Conservation (phyloP, 768 basidiomycete genomes). For the Aureoboletus auriporus region DNA sequence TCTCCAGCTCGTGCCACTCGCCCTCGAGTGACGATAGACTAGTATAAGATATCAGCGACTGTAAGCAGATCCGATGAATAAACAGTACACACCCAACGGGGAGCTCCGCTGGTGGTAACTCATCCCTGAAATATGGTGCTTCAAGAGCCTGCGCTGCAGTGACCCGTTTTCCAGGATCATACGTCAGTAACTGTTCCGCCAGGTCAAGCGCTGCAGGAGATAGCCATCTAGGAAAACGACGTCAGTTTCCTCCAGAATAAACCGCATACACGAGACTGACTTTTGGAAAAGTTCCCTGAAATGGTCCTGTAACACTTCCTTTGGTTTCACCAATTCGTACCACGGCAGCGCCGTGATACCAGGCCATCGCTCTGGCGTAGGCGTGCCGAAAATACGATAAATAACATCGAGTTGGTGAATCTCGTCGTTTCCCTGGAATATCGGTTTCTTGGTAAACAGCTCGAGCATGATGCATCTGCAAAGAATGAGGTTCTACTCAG, state of each 20-base stretch:
- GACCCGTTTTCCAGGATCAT: constrained; percentile 73
- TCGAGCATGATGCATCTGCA: constrained; percentile 97
- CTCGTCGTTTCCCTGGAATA: constrained; percentile 98
- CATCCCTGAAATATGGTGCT: constrained; percentile 78
- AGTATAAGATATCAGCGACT: constrained; percentile 2
- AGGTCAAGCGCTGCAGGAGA: constrained; percentile 84
- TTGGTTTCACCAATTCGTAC: constrained; percentile 98
- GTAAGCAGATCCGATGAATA: background rate
- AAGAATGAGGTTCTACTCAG: background rate
- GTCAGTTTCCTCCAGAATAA: background rate
- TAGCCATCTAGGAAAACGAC: constrained; percentile 58
- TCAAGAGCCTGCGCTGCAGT: constrained; percentile 79
- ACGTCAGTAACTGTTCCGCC: constrained; percentile 76
- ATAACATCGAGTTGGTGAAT: constrained; percentile 95
- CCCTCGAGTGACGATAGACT: constrained; percentile 82
- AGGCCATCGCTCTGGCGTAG: constrained; percentile 78
- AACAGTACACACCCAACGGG: constrained; percentile 67
- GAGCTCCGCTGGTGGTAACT: constrained; percentile 67
- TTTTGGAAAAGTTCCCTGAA: constrained; percentile 85
- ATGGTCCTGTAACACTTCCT: constrained; percentile 63
- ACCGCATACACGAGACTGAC: constrained; percentile 39
- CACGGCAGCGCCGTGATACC: constrained; percentile 83
- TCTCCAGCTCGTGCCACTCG: constrained; percentile 98
- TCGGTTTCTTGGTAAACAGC: constrained; percentile 88
- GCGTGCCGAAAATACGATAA: constrained; percentile 88